A percentile compares a stretch with the other conserved stretches of the same genome.
Evolutionary conservation across 371 early-diverging fungal genomes (phyloP).

Genomic region (Scutellospora calospora): DNA sequence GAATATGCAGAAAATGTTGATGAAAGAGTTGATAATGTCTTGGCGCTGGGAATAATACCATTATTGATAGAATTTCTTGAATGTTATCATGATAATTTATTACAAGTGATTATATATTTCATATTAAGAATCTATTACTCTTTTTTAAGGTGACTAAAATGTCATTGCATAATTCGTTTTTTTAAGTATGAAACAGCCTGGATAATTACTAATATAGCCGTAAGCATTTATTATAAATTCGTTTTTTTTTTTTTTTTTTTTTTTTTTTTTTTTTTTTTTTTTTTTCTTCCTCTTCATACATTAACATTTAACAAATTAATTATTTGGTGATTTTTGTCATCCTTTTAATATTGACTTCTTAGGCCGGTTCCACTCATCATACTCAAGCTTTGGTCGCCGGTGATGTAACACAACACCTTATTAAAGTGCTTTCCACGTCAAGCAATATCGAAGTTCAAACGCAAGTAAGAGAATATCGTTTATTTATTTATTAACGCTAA

Average conservation of each 20-base stretch:
- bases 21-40: slow-evolving; percentile 36
- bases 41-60: slow-evolving; percentile 19
- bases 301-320: not conserved
- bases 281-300: too few relatives aligned
- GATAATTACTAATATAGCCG: slow-evolving; percentile 37
- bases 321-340: not conserved
- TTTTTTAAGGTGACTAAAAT: not conserved
- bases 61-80: slow-evolving; percentile 29
- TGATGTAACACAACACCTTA: slow-evolving; percentile 29
- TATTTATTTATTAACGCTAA: not conserved
- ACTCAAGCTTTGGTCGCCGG: slow-evolving; percentile 24
- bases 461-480: not conserved
- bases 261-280: not conserved
- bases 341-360: not conserved
- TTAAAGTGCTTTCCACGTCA: slow-evolving; percentile 6
- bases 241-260: not conserved
- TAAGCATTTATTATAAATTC: not conserved
- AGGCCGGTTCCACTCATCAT: slow-evolving; percentile 29
- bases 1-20: slow-evolving; percentile 18
- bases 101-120: slow-evolving; percentile 4
- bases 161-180: not conserved
- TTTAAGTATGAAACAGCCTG: slow-evolving; percentile 32
- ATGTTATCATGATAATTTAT: slow-evolving; percentile 12
- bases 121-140: not conserved
- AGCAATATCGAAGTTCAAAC: slow-evolving; percentile 32